Evolutionary conservation across 2,329 filamentous ascomycete genomes (phyloP).

Genomic region (Westerdykella ornata): DNA sequence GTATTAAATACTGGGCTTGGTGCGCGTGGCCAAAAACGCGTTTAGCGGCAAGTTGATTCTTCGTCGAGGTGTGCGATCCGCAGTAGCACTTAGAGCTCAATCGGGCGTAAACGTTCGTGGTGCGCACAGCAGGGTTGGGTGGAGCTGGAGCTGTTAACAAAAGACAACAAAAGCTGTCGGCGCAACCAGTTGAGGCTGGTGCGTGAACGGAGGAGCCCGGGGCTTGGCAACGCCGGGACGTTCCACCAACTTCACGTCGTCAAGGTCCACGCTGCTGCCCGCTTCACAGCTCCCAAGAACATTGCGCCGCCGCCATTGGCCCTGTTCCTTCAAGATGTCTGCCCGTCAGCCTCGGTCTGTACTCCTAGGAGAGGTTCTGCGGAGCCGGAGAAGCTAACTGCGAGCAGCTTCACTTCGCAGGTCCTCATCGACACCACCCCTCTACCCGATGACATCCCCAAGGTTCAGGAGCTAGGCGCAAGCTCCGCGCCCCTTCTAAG

Average conservation of each 20-base stretch:
- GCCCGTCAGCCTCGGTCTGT: constrained; percentile 54
- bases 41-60: no score
- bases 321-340: constrained; percentile 49
- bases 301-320: constrained; percentile 35
- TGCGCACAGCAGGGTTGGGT: no score
- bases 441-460: constrained; percentile 83
- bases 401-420: constrained; percentile 80
- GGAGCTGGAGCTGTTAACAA: neutral
- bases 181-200: neutral
- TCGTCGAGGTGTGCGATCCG: no score
- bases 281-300: constrained; percentile 6
- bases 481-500: constrained; percentile 88
- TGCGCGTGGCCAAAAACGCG: no score
- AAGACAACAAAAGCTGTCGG: constrained; percentile 1
- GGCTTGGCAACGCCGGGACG: constrained; percentile 4
- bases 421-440: constrained; percentile 93
- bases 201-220: neutral
- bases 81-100: no score
- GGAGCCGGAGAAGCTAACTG: constrained; percentile 16
- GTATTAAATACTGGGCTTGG: no score
- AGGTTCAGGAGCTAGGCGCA: constrained; percentile 87
- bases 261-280: neutral
- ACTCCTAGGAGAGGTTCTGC: constrained; percentile 5
- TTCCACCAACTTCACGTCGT: constrained; percentile 18
- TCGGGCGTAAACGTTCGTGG: no score